phyloP scores from a whole-genome alignment of 1,139 yeast genomes.

The Hansenula lynferdii region DNA sequence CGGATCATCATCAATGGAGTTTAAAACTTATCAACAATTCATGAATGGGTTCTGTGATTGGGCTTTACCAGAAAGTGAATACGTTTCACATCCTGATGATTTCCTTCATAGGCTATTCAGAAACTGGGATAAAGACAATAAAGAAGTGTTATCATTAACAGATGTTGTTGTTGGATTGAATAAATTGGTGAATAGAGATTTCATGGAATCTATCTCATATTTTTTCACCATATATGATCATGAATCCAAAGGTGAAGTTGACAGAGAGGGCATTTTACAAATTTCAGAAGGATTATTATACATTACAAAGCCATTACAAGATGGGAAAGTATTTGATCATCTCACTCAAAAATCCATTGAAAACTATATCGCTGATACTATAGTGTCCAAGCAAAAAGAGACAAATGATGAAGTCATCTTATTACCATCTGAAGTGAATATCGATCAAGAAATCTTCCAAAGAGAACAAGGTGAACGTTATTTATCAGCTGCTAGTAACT shows the following conservation, averaged over 20 bases:
- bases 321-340: slow-evolving; percentile 54
- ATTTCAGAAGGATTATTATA: slow-evolving; percentile 84
- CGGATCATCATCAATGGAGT: slow-evolving; percentile 72
- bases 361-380: slow-evolving; percentile 57
- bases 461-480: slow-evolving; percentile 77
- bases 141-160: slow-evolving; percentile 56
- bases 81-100: slow-evolving; percentile 34
- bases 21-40: slow-evolving; percentile 64
- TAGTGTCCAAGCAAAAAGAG: slow-evolving; percentile 31
- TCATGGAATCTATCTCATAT: slow-evolving; percentile 74
- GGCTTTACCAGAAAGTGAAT: slow-evolving; percentile 41
- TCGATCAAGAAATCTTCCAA: slow-evolving; percentile 59
- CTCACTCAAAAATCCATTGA: slow-evolving; percentile 61
- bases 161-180: slow-evolving; percentile 75
- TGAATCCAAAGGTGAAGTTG: slow-evolving; percentile 56
- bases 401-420: slow-evolving; percentile 34
- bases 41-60: slow-evolving; percentile 82
- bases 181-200: slow-evolving; percentile 61
- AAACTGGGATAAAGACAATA: slow-evolving; percentile 60
- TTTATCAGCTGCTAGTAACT: slow-evolving; percentile 80
- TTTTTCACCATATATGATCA: slow-evolving; percentile 74
- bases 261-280: slow-evolving; percentile 74
- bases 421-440: slow-evolving; percentile 53
- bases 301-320: slow-evolving; percentile 81
- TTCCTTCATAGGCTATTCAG: slow-evolving; percentile 62